A percentile compares a stretch with the other conserved stretches of the same genome.
Conservation (phyloP, 2,329 filamentous ascomycete genomes). For the Dryadomyces quercivorus region DNA sequence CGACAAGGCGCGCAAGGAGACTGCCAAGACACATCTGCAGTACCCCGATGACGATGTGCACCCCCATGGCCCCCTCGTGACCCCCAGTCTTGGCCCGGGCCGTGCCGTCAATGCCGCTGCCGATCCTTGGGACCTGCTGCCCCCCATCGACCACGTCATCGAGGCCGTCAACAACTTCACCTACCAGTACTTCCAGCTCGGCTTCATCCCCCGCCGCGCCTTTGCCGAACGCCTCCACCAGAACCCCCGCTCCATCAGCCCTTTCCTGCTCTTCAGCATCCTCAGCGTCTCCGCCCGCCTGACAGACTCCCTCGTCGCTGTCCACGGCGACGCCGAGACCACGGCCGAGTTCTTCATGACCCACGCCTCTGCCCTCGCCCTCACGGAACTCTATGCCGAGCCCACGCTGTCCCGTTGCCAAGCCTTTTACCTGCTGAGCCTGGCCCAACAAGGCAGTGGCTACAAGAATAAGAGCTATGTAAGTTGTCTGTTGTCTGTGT, state of each 20-base stretch:
- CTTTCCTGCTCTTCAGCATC: slow-evolving; percentile 42
- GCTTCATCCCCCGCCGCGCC: slow-evolving; percentile 42
- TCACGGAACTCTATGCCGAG: slow-evolving; percentile 37
- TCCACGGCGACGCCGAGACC: slow-evolving; percentile 36
- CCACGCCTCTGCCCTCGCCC: slow-evolving; percentile 32
- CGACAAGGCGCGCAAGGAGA: slow-evolving; percentile 28
- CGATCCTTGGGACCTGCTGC: slow-evolving; percentile 38
- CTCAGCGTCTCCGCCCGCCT: slow-evolving; percentile 45
- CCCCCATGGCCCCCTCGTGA: too few species aligned
- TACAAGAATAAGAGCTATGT: slow-evolving; percentile 41
- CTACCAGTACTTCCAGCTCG: slow-evolving; percentile 44
- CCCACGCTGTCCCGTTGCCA: slow-evolving; percentile 44
- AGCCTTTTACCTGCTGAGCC: slow-evolving; percentile 45
- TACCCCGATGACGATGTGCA: not conserved
- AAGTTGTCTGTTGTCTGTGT: slow-evolving; percentile 15
- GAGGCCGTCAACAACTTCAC: slow-evolving; percentile 42
- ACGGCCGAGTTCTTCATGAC: slow-evolving; percentile 43
- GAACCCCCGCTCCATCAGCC: slow-evolving; percentile 34
- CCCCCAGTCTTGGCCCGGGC: not conserved
- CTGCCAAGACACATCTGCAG: not conserved
- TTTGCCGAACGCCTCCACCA: slow-evolving; percentile 35
- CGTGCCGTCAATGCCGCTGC: slow-evolving; percentile 4
- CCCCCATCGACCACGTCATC: slow-evolving; percentile 34
- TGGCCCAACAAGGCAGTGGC: slow-evolving; percentile 46
- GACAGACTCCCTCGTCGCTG: slow-evolving; percentile 32